These are phyloP conservation scores for Leucaena leucocephala DNA, from an alignment of 306 rosid genomes.

Conservation along the genomic window DNA sequence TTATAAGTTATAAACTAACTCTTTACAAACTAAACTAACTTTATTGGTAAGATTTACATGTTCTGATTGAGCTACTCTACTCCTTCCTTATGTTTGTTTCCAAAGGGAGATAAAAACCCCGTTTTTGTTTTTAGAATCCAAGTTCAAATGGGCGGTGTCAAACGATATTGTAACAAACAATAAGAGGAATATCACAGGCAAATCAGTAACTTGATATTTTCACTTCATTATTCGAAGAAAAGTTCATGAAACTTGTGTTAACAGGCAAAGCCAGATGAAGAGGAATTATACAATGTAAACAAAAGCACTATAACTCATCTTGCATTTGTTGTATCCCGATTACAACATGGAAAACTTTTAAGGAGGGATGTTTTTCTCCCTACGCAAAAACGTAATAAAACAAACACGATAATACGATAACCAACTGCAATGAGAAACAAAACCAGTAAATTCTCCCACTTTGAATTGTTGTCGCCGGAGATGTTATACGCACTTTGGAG, in stretches of 20 bases:
- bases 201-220: slow-evolving; percentile 29
- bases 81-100: background rate
- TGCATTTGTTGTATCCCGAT: slow-evolving; percentile 53
- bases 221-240: slow-evolving; percentile 1
- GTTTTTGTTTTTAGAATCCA: background rate
- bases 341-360: slow-evolving; percentile 54
- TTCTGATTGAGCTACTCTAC: background rate
- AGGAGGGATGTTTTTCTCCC: slow-evolving; percentile 51
- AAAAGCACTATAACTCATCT: slow-evolving; percentile 51
- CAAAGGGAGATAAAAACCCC: background rate
- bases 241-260: slow-evolving; percentile 42
- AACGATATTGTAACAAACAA: background rate
- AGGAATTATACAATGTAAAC: slow-evolving; percentile 44
- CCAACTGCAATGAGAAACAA: slow-evolving; percentile 88
- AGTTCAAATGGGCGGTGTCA: background rate
- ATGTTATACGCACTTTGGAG: slow-evolving; percentile 72
- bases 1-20: no score
- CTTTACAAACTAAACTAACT: no score
- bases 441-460: slow-evolving; percentile 87
- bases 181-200: background rate
- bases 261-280: slow-evolving; percentile 37
- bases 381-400: slow-evolving; percentile 53
- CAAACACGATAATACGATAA: slow-evolving; percentile 73
- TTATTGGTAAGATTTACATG: no score
- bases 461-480: slow-evolving; percentile 69